Evolutionary conservation across 306 rosid genomes (phyloP), one percentile per base, ranked within the genome.

Genomic region (Crotalaria pallida): DNA sequence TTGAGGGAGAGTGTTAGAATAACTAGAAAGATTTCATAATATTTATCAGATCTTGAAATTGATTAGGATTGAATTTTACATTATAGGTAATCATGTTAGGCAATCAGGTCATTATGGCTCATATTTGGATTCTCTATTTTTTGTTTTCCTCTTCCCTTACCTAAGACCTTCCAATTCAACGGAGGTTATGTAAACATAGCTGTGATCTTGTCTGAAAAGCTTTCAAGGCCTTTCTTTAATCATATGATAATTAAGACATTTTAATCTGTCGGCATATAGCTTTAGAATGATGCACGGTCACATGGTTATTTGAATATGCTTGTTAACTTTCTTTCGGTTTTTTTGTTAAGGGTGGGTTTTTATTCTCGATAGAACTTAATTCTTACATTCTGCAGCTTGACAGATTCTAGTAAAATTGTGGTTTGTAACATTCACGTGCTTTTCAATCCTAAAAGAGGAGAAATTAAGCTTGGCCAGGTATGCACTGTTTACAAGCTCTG

Each of bases 401-500:
- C 78, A 75, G 86, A 57, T 68, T 77, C 84, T 10, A 75, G 84
- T 60, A 88, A 84, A 79, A 89, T 94, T 49, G 92, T 94, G 10
- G 41, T 90, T 76, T 90, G 99, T 70, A 90, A 94, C 80, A 84
- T 84, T 69, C 99, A 94, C 62, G 95, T 94, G 58, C 96, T 94
- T 74, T 94, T 74, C 88, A 94, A 94, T 77, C 96, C 97, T 50
- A 88, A 66, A 4, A 84, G 97, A 70, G 99, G 99, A 75, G 99
- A 94, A 44, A 87, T 94, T 68, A 94, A 94, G 84, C 96, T 94
- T 84, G 99, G 96, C 41, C 97, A 94, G 99, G 98, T 88, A 78
- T 41, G 76, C 65, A 38, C 65, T 75, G 49, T 52, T 47, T 53
- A 43, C 38, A 27, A 58, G 41, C 27, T 52, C 69, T 24, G 17